These are phyloP conservation scores for Bruguiera parviflora DNA, from an alignment of 345 rosid genomes.

Conservation along the genomic window DNA sequence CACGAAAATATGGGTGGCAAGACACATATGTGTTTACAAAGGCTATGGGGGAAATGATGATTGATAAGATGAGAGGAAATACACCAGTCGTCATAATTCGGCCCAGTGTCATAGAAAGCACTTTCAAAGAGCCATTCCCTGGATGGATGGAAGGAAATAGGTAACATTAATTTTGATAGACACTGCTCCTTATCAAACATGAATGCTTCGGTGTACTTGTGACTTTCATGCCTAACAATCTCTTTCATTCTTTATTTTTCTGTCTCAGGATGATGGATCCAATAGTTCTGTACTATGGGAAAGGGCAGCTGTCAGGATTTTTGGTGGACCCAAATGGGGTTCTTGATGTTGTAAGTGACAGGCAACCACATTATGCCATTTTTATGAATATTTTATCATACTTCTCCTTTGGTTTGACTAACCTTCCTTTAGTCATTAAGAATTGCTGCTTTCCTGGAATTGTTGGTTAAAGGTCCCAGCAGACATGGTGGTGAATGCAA, in stretches of 20 bases:
- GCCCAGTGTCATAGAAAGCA: conserved; percentile 89
- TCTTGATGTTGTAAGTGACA: conserved; percentile 69
- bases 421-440: not conserved
- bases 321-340: conserved; percentile 81
- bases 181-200: not conserved
- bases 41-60: conserved; percentile 99
- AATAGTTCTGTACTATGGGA: conserved; percentile 78
- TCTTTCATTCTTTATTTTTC: not conserved
- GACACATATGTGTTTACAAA: conserved; percentile 89
- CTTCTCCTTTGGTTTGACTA: too few relatives aligned
- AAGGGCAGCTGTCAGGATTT: conserved; percentile 89
- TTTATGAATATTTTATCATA: too few relatives aligned
- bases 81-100: conserved; percentile 76
- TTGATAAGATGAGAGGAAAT: conserved; percentile 66
- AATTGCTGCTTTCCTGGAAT: not conserved
- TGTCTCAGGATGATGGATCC: conserved; percentile 95
- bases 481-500: conserved; percentile 84
- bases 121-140: conserved; percentile 85
- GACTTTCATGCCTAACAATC: not conserved
- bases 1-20: conserved; percentile 89
- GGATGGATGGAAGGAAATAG: conserved; percentile 99
- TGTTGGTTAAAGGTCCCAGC: conserved; percentile 52
- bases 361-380: not conserved
- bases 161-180: conserved; percentile 21
- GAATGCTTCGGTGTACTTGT: not conserved